Evolutionary conservation across 1,139 yeast genomes (phyloP), one percentile per base, ranked within the genome.

Genomic region (Magnusiomyces suaveolens): DNA sequence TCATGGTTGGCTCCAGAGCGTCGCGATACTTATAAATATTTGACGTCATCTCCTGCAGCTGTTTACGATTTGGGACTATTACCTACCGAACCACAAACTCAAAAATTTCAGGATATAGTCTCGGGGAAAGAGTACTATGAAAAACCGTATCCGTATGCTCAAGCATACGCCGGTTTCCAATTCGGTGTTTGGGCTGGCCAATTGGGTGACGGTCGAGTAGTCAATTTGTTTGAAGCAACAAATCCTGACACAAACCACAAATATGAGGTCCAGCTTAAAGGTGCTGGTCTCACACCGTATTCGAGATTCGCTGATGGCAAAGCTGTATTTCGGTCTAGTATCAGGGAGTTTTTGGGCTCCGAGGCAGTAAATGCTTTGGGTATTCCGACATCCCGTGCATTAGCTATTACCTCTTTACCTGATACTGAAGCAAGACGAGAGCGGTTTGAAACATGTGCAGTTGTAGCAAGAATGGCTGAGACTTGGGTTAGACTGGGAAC

Each of bases 131-230:
- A 69, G 39, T 69, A 78, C 33, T 63, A 68, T 38, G 69, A 69
- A 14, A 70, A 73, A 39, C 69, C 70, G 23, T 80, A 81, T 62
- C 97, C 97, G 0, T 90, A 86, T 70, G 81, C 96, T 6, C 90
- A 85, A 67, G 87, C 94, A 0, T 92, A 92, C 68, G 96, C 97
- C 1, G 98, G 98, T 1, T 88, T 86, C 77, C 98, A 92, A 66
- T 92, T 92, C 73, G 97, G 98, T 2, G 82, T 79, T 61, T 92
- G 92, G 81, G 97, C 97, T 0, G 97, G 97, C 1, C 98, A 92
- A 68, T 72, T 92, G 60, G 98, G 98, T 2, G 98, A 92, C 67
- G 98, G 98, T 0, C 74, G 98, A 58, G 97, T 89, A 1, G 77
- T 83, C 8, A 87, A 85, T 64, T 71, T 92, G 51, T 89, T 90